Evolutionary conservation across 306 rosid species (phyloP).

Genomic region (Prunus armeniaca): DNA sequence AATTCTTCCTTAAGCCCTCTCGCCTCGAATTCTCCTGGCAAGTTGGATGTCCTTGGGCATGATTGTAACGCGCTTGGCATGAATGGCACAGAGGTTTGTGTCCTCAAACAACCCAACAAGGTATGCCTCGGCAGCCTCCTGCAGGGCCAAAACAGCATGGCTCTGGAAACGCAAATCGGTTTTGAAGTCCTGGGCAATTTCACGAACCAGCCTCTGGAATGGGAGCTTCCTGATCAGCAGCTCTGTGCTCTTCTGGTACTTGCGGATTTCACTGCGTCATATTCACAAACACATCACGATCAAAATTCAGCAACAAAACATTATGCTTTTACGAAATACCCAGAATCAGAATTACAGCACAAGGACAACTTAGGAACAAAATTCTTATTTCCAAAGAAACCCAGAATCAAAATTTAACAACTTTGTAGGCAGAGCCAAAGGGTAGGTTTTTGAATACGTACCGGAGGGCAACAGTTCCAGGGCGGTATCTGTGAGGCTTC

Average conservation of each 20-base stretch:
- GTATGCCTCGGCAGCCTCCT: conserved; percentile 52
- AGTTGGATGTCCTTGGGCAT: conserved; percentile 43
- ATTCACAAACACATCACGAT: not conserved
- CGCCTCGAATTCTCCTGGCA: conserved; percentile 41
- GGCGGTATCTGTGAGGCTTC: conserved; percentile 55
- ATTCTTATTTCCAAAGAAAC: not conserved
- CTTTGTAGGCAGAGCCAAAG: no score
- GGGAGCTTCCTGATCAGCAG: conserved; percentile 44
- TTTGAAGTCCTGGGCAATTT: conserved; percentile 41
- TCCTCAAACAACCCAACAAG: conserved; percentile 47
- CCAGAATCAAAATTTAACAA: not conserved
- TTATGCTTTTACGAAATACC: not conserved
- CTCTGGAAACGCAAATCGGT: conserved; percentile 46
- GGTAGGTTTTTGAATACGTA: not conserved
- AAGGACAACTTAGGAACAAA: not conserved
- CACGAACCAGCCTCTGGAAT: conserved; percentile 35
- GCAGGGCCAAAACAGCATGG: conserved; percentile 42
- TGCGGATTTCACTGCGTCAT: conserved; percentile 34
- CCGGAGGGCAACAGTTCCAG: conserved; percentile 53
- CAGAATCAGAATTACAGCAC: not conserved
- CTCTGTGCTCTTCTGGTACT: conserved; percentile 43
- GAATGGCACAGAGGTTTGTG: conserved; percentile 42
- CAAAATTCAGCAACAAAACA: not conserved
- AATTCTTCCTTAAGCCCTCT: conserved; percentile 21
- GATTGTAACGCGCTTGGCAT: conserved; percentile 35